Conservation (phyloP, 2,329 filamentous ascomycete genomes). For the Cryphonectria carpinicola region DNA sequence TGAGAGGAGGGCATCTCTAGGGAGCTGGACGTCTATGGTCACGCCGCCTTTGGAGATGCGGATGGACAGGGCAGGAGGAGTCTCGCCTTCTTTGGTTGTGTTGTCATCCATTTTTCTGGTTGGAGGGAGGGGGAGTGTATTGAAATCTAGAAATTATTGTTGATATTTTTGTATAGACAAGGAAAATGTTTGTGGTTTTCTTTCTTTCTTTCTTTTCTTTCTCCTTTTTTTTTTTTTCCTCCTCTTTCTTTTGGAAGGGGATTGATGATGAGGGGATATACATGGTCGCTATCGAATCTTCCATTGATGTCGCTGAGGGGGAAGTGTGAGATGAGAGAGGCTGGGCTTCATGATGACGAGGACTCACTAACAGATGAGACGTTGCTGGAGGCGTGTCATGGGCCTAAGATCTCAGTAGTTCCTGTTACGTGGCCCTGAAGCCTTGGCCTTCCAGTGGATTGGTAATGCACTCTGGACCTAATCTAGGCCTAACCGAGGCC, state of each 20-base stretch:
- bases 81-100: constrained; percentile 6
- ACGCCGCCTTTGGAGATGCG: constrained; percentile 31
- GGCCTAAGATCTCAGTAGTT: neutral
- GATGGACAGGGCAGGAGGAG: constrained; percentile 25
- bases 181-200: neutral
- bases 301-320: constrained; percentile 16
- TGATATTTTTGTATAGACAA: neutral
- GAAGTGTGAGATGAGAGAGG: constrained; percentile 8
- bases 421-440: neutral
- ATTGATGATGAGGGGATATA: neutral
- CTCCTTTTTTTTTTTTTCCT: neutral
- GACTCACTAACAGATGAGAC: neutral
- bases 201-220: neutral
- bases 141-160: neutral
- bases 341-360: neutral
- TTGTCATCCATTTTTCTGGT: neutral
- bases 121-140: neutral
- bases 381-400: too few relatives aligned
- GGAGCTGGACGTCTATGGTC: constrained; percentile 29
- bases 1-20: constrained; percentile 31
- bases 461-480: neutral
- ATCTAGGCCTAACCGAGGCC: neutral
- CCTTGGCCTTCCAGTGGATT: constrained; percentile 1
- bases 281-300: constrained; percentile 19
- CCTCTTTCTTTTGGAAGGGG: neutral